Conservation (phyloP, 305 asterid genomes). For the Fraxinus floribunda region DNA sequence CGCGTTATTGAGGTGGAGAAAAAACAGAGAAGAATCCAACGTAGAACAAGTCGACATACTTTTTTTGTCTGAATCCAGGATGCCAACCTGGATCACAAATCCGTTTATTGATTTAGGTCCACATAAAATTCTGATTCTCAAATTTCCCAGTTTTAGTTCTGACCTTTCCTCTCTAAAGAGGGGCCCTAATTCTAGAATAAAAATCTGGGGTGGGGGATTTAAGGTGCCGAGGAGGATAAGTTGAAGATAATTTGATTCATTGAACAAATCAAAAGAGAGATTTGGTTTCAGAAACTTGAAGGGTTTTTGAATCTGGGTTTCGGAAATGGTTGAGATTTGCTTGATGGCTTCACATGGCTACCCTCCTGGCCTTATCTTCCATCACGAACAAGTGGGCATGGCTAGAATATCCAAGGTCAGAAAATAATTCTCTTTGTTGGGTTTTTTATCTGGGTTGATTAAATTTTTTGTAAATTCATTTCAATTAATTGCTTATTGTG, state of each 20-base stretch:
- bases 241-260: conserved; percentile 31
- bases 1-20: not conserved
- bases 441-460: not conserved
- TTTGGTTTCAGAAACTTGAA: conserved; percentile 19
- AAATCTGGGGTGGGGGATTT: conserved; percentile 28
- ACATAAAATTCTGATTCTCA: conserved; percentile 9
- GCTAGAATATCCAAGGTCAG: conserved; percentile 47
- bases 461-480: not conserved
- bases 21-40: conserved; percentile 21
- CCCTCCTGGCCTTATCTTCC: conserved; percentile 47
- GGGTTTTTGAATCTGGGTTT: conserved; percentile 32
- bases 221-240: conserved; percentile 47
- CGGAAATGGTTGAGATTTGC: conserved; percentile 57
- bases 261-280: conserved; percentile 21
- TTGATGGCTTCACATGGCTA: conserved; percentile 75
- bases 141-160: not conserved
- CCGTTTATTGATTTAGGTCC: conserved; percentile 25
- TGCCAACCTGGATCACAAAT: conserved; percentile 34
- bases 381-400: conserved; percentile 40
- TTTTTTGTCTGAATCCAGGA: conserved; percentile 23
- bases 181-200: conserved; percentile 27
- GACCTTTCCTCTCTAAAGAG: conserved; percentile 21
- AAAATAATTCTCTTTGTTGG: not conserved
- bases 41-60: not conserved
- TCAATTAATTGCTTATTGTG: not conserved